A percentile compares a stretch with the other conserved stretches of the same genome.
These are phyloP conservation scores for Coemansia sp. DNA, from an alignment of 192 early-diverging fungal species.

Conservation along the genomic window DNA sequence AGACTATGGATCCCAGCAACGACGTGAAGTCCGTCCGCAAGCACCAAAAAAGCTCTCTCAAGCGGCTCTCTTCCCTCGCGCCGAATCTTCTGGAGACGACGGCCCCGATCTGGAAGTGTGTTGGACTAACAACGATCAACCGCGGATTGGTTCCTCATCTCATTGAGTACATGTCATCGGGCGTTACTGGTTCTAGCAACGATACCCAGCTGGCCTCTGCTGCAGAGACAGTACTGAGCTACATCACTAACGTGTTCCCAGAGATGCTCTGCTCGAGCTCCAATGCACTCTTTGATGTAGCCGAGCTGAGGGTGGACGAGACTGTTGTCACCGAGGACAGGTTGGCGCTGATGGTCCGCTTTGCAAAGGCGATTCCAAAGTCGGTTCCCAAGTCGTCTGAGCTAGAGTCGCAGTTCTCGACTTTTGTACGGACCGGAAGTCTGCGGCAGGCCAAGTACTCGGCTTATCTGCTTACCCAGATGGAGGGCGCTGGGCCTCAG, in stretches of 20 bases:
- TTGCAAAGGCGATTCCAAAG: constrained; percentile 67
- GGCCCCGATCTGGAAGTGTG: constrained; percentile 69
- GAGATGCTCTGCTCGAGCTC: constrained; percentile 42
- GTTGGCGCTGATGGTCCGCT: constrained; percentile 62
- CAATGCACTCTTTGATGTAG: constrained; percentile 33
- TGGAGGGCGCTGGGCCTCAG: constrained; percentile 47
- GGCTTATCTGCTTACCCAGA: constrained; percentile 66
- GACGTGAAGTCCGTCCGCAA: constrained; percentile 74
- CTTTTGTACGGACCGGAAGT: constrained; percentile 60
- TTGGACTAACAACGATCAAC: constrained; percentile 74
- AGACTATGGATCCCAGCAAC: constrained; percentile 68
- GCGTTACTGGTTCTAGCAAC: not conserved
- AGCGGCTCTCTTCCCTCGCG: constrained; percentile 64
- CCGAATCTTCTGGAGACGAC: constrained; percentile 70
- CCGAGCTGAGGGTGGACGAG: constrained; percentile 21
- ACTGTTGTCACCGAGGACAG: constrained; percentile 26
- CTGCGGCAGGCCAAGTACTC: constrained; percentile 71
- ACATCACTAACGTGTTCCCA: constrained; percentile 41
- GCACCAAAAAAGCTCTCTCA: constrained; percentile 69
- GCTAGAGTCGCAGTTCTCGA: constrained; percentile 45
- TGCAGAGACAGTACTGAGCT: constrained; percentile 28
- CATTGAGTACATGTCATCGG: constrained; percentile 59
- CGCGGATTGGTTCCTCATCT: constrained; percentile 60
- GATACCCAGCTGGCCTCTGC: constrained; percentile 13
- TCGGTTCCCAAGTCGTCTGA: constrained; percentile 42